Base-by-base conservation (phyloP, 2,329 filamentous ascomycete species). In the Talaromyces albobiverticillius region DNA sequence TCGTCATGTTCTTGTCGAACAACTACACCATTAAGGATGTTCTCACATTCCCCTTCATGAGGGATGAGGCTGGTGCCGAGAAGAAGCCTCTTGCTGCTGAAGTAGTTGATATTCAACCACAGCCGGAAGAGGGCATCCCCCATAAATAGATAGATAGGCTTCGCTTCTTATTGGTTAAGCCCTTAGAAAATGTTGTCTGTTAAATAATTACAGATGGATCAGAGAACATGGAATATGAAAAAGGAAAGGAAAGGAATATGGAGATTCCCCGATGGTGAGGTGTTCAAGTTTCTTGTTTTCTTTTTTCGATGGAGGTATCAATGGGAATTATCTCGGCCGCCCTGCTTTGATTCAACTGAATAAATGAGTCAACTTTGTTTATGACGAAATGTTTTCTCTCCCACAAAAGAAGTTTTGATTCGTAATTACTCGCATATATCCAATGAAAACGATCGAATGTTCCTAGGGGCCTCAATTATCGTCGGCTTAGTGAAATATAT, bases 21-120 rank as follows among this genome's bases (percentile, higher is more conserved):
- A 89, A 96, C 77, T 94, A 95, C 78, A 89, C 84, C 64, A 99
- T 99, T 72, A 92, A 94, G 76, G 94, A 99, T 76, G 93, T 97
- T 3, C 77, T 97, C 59, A 86, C 93, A 8, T 99, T 99, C 84
- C 94, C 94, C 10, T 93, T 96, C 77, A 96, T 99, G 90, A 96
- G 95, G 84, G 89, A 93, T 48, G 88, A 93, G 72, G 80, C 80
- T 68, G 78, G 29, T 10, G 60, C 31, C 55, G 61, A 57, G 74
- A 71, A 66, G 32, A 53, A 54, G 42, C 31, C 50, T 22, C 69
- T 76, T 57, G 83, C 84, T 11, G 85, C 84, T 2, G 85, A 89
- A 73, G 79, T 85, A 53, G 82, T 78, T 26, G 83, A 78, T 32
- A 74, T 88, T 57, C 71, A 81, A 69, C 80, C 85, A 36, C 66